These are phyloP conservation scores for Pestalotiopsis sp. DNA, from an alignment of 2,329 filamentous ascomycete species.

Conservation along the genomic window DNA sequence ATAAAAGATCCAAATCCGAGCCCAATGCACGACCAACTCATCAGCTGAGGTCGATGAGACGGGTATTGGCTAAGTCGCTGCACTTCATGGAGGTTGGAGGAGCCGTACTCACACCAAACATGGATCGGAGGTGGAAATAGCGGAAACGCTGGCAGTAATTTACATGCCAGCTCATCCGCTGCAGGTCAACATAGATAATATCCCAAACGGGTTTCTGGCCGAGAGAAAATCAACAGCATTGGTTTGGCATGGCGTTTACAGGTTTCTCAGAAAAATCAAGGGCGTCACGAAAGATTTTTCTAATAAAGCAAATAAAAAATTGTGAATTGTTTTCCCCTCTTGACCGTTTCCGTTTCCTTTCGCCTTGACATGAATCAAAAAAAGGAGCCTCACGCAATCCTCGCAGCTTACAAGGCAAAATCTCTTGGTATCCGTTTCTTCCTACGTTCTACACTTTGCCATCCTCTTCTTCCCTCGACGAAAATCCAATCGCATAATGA, in stretches of 20 bases:
- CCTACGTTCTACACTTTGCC: not conserved
- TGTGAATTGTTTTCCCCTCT: constrained; percentile 5
- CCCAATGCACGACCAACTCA: not conserved
- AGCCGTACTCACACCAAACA: not conserved
- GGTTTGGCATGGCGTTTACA: constrained; percentile 11
- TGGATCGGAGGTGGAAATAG: not conserved
- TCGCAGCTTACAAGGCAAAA: not conserved
- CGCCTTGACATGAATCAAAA: not conserved
- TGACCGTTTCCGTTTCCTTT: not conserved
- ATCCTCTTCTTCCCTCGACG: not conserved
- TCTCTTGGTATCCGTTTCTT: not conserved
- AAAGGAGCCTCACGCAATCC: not conserved
- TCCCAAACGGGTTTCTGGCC: not conserved
- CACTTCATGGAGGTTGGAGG: not conserved
- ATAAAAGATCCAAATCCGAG: not conserved
- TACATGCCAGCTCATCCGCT: not conserved
- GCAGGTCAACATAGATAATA: not conserved
- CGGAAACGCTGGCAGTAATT: not conserved
- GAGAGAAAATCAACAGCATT: constrained; percentile 7
- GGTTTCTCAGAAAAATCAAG: not conserved
- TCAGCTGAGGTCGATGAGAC: not conserved
- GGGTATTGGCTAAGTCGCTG: too few species aligned
- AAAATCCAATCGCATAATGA: not conserved
- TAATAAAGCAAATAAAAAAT: constrained; percentile 7
- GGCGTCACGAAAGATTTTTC: not conserved